Base-by-base conservation (phyloP, 2,329 filamentous ascomycete genomes). In the Penicillium rolfsii region DNA sequence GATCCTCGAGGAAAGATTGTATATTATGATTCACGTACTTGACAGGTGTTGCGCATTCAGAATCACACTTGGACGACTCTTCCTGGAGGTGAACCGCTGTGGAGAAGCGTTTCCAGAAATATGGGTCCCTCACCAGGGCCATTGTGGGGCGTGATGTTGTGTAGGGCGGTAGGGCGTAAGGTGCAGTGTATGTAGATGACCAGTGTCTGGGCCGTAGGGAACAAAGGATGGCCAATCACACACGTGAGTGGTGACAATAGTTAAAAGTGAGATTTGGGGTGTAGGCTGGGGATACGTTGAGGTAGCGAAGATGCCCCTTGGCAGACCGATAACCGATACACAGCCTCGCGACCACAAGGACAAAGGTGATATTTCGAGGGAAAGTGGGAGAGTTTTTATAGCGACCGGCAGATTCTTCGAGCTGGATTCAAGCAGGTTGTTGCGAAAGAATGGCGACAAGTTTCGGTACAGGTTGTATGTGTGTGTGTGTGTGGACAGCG, bases 21-120 rank as follows among this genome's bases (percentile, higher is more conserved):
- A 22, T 16, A 22, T 4, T 14, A 22, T 6, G 9, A 16, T n/a
- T 36, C 28, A 14, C 53, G 8, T 36, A 56, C 53, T 46, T 46
- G 19, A 56, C 19, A 38, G 53, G 53, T 56, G 53, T 26, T 5
- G 43, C 22, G 19, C 9, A 35, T 26, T 48, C 53, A 9, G n/a
- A 6, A n/a, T 56, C 46, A 9, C 66, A 63, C 48, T 72, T 74
- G 4, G 72, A 71, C 64, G 82, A 79, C 67, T 86, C 84, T 64
- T 86, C 83, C 55, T 80, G 30, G 8, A 33, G 73, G 69, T 86
- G 85, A 1, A 86, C 83, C 40, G 85, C 85, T 54, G 79, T 73
- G 61, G 82, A 85, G 77, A 87, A 87, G 67, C 85, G 82, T 58
- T 81, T 80, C 85, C 85, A 87, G 75, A 87, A 87, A 52, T 78